A percentile compares a stretch with the other conserved stretches of the same genome.
These are phyloP conservation scores for Picochlorum sp. DNA, from an alignment of 139 green algal species.

Conservation along the genomic window DNA sequence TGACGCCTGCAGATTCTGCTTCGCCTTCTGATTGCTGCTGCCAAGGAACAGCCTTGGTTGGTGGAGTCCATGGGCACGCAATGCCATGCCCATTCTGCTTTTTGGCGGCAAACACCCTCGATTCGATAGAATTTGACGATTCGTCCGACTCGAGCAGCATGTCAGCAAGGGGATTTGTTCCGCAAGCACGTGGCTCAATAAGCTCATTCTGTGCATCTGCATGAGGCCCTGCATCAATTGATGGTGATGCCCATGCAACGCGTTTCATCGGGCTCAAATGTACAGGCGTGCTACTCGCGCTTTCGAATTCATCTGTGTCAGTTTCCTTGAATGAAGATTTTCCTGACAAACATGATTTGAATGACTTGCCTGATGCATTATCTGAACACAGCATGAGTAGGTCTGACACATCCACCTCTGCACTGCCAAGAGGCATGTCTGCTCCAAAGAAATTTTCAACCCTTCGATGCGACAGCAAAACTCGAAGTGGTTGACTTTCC, in stretches of 20 bases:
- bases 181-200: no score
- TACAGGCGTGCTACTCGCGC: background rate
- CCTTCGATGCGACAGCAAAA: constrained; percentile 29
- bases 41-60: background rate
- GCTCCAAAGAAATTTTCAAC: constrained; percentile 20
- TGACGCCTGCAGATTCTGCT: no score
- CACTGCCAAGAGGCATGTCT: constrained; percentile 23
- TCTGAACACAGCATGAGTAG: background rate
- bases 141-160: no score
- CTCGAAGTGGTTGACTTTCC: constrained; percentile 11
- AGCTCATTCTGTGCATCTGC: no score
- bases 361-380: background rate
- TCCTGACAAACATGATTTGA: background rate
- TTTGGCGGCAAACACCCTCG: background rate
- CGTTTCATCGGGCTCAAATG: background rate
- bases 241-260: background rate
- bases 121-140: background rate
- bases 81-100: background rate
- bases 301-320: background rate
- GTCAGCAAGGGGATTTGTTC: no score
- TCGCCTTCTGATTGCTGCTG: no score
- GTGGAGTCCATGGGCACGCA: background rate
- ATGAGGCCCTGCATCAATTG: no score
- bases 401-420: constrained; percentile 3
- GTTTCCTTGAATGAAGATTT: background rate